Conservation (phyloP, 352 stramenopile genomes). For the Phytophthora brassicae region DNA sequence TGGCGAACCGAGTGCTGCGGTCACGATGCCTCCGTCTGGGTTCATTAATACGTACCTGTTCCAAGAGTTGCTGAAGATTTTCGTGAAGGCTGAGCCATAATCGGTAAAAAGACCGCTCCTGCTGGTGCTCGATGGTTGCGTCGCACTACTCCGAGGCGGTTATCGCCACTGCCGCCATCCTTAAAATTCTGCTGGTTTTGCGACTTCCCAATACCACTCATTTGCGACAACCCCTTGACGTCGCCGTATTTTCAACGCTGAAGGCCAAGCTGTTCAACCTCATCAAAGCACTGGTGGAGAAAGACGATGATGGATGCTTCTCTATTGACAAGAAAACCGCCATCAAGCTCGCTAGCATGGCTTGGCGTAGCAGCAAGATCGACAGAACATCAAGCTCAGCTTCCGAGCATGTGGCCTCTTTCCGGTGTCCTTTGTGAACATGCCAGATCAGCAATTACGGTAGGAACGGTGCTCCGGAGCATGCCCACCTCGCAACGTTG, state of each 20-base stretch:
- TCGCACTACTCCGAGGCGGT: constrained; percentile 18
- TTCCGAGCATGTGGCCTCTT: not conserved
- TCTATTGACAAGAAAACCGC: not conserved
- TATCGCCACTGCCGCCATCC: not conserved
- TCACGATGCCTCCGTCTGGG: constrained; percentile 18
- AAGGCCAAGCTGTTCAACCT: constrained; percentile 14
- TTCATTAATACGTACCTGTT: constrained; percentile 26
- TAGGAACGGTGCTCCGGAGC: not conserved
- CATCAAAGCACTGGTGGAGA: not conserved
- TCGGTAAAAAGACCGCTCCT: not conserved
- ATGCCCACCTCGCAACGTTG: not conserved
- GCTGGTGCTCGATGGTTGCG: constrained; percentile 17
- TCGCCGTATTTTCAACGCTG: constrained; percentile 24
- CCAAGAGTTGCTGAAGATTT: constrained; percentile 13
- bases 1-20: not conserved
- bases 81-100: not conserved
- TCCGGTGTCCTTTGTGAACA: not conserved
- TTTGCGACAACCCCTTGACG: constrained; percentile 26
- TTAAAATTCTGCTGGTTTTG: constrained; percentile 12
- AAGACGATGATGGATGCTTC: not conserved
- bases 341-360: not conserved
- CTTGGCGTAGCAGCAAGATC: not conserved
- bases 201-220: constrained; percentile 21
- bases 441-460: not conserved
- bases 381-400: not conserved